Evolutionary conservation across 805 yeast species (phyloP).

Genomic region (Teunomyces tritomae): DNA sequence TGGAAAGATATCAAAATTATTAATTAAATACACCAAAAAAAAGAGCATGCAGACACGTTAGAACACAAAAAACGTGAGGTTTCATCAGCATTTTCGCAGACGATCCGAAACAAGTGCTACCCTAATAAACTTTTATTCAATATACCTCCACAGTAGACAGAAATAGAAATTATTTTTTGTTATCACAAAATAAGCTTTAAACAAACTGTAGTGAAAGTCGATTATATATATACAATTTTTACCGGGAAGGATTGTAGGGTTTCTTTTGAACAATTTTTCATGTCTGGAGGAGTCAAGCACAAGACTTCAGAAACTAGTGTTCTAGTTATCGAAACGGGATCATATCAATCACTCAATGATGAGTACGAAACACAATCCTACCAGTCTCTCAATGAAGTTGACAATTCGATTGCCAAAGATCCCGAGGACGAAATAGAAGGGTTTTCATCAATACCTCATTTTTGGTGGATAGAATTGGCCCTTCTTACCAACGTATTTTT

Average conservation of each 20-base stretch:
- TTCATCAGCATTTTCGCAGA: background rate
- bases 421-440: constrained; percentile 1
- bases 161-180: background rate
- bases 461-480: constrained; percentile 32
- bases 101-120: background rate
- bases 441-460: constrained; percentile 17
- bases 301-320: background rate
- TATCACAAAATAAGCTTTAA: background rate
- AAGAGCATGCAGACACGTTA: background rate
- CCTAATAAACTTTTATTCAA: background rate
- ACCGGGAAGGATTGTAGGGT: background rate
- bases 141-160: background rate
- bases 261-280: background rate
- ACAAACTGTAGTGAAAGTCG: background rate
- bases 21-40: background rate
- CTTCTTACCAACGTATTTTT: constrained; percentile 39
- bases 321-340: background rate
- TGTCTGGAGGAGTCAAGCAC: background rate
- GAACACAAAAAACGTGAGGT: background rate
- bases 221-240: background rate
- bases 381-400: background rate
- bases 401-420: background rate
- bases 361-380: background rate
- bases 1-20: background rate
- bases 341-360: background rate